Base-by-base conservation (phyloP, 805 yeast genomes). In the Kluyveromyces wickerhamii region DNA sequence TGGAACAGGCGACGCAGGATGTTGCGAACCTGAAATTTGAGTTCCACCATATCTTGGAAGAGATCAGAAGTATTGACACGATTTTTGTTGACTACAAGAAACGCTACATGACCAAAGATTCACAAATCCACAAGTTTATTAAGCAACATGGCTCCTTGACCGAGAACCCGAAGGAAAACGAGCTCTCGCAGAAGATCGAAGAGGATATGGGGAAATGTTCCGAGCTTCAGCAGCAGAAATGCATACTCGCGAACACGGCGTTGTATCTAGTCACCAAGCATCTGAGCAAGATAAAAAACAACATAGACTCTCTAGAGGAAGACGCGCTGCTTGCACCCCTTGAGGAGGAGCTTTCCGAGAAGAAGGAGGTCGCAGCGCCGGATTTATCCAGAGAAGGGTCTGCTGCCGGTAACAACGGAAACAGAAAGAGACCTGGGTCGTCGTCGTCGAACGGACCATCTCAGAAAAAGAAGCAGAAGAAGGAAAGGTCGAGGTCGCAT, bases 21-120 rank as follows among this genome's bases (percentile, higher is more conserved):
- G 65, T 89, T 27, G 76, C 89, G 8, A 89, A 88, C 48, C 68
- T 92, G 28, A 96, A 96, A 16, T 77, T 85, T 4, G 98, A 89
- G 58, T 70, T 89, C 28, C 79, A 79, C 35, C 85, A 82, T 49
- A 62, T 86, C 23, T 62, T 89, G 31, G 82, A 82, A 34, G 97
- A 92, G 57, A 69, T 89, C 23, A 71, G 79, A 34, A 71, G 67
- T 24, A 74, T 79, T 40, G 97, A 89, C 52, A 48, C 66, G 25
- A 74, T 72, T 47, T 63, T 79, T 19, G 72, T 73, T 48, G 94
- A 83, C 37, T 66, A 72, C 6, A 68, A 84, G 37, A 74, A 74
- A 50, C 72, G 81, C 46, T 71, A 77, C 42, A 77, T 71, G 45
- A 77, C 75, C 38, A 70, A 79, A 44, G 97, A 89, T 51, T 66